Conservation (phyloP, 2,329 filamentous ascomycete species). For the Coleophoma cylindrospora region DNA sequence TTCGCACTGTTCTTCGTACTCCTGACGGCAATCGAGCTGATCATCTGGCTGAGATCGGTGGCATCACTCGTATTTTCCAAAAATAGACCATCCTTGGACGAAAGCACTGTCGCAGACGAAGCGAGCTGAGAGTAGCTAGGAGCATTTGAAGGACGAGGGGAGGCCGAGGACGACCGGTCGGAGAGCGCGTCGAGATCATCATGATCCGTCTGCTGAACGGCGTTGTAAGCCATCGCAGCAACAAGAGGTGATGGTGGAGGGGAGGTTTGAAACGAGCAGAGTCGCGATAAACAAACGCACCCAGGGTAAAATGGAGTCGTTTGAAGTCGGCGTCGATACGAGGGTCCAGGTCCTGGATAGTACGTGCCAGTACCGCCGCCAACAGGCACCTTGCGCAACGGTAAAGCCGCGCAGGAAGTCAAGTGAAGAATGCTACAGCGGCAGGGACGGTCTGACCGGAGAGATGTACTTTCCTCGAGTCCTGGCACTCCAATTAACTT, state of each 20-base stretch:
- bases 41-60: conserved; percentile 5
- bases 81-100: conserved; percentile 12
- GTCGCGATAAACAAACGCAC: not conserved
- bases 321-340: too few species aligned
- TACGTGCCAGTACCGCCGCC: too few species aligned
- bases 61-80: conserved; percentile 14
- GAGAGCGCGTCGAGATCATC: not conserved
- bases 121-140: conserved; percentile 3
- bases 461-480: too few species aligned
- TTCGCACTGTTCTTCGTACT: conserved; percentile 8
- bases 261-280: not conserved
- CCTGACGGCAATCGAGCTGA: conserved; percentile 6
- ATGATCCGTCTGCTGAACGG: not conserved
- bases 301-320: too few species aligned
- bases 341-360: too few species aligned
- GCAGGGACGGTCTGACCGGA: too few species aligned
- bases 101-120: conserved; percentile 10
- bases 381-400: too few species aligned
- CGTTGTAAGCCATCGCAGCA: not conserved
- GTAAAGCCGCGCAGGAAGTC: too few species aligned
- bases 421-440: too few species aligned
- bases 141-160: conserved; percentile 54
- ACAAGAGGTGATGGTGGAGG: not conserved
- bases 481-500: too few species aligned
- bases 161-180: conserved; percentile 59